Percentiles rank a stretch among this genome's conserved stretches.
Evolutionary conservation across 148 eudicot genomes (phyloP).

Genomic region (Linanthus parryae): DNA sequence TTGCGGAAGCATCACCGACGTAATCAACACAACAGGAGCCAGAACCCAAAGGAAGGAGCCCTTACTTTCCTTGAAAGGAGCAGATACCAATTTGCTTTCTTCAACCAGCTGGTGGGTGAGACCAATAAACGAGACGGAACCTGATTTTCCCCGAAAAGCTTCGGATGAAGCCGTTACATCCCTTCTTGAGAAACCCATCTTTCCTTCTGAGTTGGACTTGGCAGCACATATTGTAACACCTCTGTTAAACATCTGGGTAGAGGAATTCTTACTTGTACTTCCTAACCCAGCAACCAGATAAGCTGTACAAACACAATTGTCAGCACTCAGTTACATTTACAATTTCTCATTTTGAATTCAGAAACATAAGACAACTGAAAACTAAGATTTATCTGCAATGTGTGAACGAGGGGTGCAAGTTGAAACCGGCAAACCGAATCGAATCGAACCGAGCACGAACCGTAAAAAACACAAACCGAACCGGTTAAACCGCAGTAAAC

Average conservation of each 20-base stretch:
- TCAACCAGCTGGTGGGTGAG: slow-evolving; percentile 61
- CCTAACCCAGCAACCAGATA: slow-evolving; percentile 14
- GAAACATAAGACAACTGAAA: not conserved
- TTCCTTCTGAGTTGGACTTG: slow-evolving; percentile 13
- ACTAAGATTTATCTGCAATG: not conserved
- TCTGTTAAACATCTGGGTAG: slow-evolving; percentile 10
- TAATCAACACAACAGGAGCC: slow-evolving; percentile 62
- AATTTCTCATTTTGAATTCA: too few species aligned
- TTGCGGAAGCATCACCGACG: slow-evolving; percentile 63
- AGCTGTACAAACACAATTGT: slow-evolving; percentile 21
- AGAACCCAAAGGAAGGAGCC: slow-evolving; percentile 71
- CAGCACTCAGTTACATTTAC: too few species aligned
- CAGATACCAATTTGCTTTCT: slow-evolving; percentile 43
- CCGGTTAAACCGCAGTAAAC: too few species aligned
- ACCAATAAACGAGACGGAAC: slow-evolving; percentile 70
- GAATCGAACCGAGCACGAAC: too few species aligned
- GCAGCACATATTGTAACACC: slow-evolving; percentile 16
- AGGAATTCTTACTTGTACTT: slow-evolving; percentile 20
- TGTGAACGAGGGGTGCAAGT: not conserved
- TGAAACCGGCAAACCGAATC: too few species aligned
- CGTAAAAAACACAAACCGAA: too few species aligned
- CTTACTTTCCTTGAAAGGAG: slow-evolving; percentile 45
- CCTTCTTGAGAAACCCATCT: slow-evolving; percentile 13
- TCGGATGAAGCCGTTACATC: slow-evolving; percentile 22
- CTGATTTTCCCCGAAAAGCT: slow-evolving; percentile 74